Base-by-base conservation (phyloP, 2,329 filamentous ascomycete genomes). In the Kalmusia sp. region DNA sequence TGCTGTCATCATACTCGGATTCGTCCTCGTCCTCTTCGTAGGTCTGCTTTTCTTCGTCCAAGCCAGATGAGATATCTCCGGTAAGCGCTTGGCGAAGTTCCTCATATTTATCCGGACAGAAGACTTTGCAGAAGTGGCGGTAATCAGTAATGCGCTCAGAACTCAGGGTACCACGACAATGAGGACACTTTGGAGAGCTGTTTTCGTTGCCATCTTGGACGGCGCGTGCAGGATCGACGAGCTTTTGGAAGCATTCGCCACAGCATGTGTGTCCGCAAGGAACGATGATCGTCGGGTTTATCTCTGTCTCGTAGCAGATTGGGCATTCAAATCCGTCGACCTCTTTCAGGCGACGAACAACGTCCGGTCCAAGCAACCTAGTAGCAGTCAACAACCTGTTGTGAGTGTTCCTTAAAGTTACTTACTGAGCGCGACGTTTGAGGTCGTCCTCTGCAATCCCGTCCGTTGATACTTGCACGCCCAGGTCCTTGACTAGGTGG, bases 241-340 rank as follows among this genome's bases (percentile, higher is more conserved):
- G 82, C 49, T 83, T 85, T 5, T 85, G 82, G 55, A 95, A 87
- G 68, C 92, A 96, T 57, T 92, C 88, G 1, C 82, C 78, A 72
- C 92, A 96, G 21, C 87, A 86, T 54, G 88, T 85, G 67, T 96
- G 92, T 2, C 92, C 92, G 66, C 92, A 96, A 1, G 91, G 91
- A 46, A 91, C 80, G 71, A 93, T 88, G 58, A 96, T 90, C 3
- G 84, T 84, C 0, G 91, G 90, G 57, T 93, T 92, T 12, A 83
- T 80, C 6, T 88, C 85, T 2, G 81, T 86, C 64, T 96, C 92
- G 53, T 90, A 87, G 70, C 92, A 96, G 17, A 95, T 87, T 0
- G 90, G 90, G 65, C 92, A 96, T 68, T 93, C 88, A 44, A 93
- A 91, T 2, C 68, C 82, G 1, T 86, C 80, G 5, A 78, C 75